Evolutionary conservation across 352 stramenopile genomes (phyloP).

Genomic region (Saprolegnia diclina): DNA sequence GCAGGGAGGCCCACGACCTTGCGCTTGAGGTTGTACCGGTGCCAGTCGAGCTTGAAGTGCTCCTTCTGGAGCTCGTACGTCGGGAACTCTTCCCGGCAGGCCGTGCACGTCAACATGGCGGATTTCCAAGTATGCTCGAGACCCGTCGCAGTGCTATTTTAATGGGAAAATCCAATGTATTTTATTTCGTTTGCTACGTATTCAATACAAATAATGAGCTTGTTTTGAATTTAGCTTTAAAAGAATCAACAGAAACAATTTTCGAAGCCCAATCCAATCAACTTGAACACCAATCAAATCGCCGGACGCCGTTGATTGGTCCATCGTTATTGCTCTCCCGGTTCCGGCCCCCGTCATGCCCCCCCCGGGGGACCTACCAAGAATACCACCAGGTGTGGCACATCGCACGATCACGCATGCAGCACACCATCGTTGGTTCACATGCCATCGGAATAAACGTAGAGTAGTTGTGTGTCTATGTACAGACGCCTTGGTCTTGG

Average conservation of each 20-base stretch:
- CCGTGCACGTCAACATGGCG: conserved; percentile 75
- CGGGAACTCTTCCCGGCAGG: conserved; percentile 65
- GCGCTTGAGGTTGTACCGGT: conserved; percentile 95
- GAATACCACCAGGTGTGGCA: background rate
- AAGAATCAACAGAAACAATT: background rate
- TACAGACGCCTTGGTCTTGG: too few relatives aligned
- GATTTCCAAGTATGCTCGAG: conserved; percentile 1
- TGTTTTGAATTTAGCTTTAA: too few relatives aligned
- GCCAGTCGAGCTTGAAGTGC: conserved; percentile 96
- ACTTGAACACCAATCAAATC: conserved; percentile 26
- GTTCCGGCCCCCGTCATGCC: background rate
- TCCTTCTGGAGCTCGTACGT: conserved; percentile 65
- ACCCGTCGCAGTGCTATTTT: background rate
- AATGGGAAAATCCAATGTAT: background rate
- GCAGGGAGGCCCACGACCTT: conserved; percentile 92
- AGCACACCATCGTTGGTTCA: too few relatives aligned
- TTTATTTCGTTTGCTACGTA: background rate
- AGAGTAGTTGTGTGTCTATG: too few relatives aligned
- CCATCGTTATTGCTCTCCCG: background rate
- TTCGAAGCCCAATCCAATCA: conserved; percentile 25
- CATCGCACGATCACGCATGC: too few relatives aligned
- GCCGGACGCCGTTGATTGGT: conserved; percentile 11
- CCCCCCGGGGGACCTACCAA: background rate
- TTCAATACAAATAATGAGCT: conserved; percentile 14
- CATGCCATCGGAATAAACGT: too few relatives aligned